phyloP scores from a whole-genome alignment of 345 rosid genomes.

The Eucalyptus cloeziana region DNA sequence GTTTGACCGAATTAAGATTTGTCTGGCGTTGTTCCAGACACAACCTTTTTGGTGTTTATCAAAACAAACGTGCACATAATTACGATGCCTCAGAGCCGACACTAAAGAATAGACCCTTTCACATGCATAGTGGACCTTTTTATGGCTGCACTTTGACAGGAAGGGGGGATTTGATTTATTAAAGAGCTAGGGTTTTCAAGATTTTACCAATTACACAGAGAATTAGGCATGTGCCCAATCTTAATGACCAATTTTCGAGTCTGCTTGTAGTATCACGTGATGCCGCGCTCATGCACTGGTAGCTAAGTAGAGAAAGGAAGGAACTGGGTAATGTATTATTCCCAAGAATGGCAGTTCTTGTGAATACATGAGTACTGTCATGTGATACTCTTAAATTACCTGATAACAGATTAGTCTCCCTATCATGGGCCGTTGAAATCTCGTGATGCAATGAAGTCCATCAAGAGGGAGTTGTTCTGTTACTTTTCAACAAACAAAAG shows the following conservation, averaged over 20 bases:
- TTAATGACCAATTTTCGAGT: background rate
- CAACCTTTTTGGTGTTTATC: background rate
- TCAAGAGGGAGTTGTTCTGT: background rate
- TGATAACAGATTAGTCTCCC: background rate
- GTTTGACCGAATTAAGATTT: background rate
- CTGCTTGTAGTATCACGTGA: background rate
- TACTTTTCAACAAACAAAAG: background rate
- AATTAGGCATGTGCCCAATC: background rate
- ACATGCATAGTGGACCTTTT: background rate
- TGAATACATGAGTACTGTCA: background rate
- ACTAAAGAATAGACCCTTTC: background rate
- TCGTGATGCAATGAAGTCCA: background rate
- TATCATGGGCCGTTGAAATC: background rate
- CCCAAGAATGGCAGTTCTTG: background rate
- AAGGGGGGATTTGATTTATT: background rate
- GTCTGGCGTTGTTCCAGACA: background rate
- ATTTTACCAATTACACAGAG: background rate
- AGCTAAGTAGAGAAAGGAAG: background rate
- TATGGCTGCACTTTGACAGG: background rate
- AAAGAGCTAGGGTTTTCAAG: background rate
- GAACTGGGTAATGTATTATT: background rate
- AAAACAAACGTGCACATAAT: background rate
- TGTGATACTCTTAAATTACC: background rate
- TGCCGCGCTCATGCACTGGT: background rate
- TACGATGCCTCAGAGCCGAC: background rate